phyloP scores from a whole-genome alignment of 2,329 filamentous ascomycete species.

The Lithohypha guttulata region DNA sequence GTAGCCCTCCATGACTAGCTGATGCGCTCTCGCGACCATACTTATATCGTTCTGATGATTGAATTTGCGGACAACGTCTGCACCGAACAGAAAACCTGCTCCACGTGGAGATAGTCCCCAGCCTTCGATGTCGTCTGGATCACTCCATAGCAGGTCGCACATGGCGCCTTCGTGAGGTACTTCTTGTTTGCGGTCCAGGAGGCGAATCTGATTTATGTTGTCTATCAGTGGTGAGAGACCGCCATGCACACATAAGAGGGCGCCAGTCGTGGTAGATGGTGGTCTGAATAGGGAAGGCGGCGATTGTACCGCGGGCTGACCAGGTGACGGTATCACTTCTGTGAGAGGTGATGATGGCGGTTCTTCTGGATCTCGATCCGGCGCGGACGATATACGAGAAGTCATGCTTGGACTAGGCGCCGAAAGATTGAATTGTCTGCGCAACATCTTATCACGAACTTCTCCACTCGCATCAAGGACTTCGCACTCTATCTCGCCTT shows the following conservation, averaged over 20 bases:
- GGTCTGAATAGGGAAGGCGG: slow-evolving; percentile 17
- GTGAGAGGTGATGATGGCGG: slow-evolving; percentile 37
- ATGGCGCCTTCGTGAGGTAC: slow-evolving; percentile 97
- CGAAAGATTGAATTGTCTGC: slow-evolving; percentile 21
- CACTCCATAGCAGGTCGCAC: slow-evolving; percentile 97
- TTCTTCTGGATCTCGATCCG: slow-evolving; percentile 15
- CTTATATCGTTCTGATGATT: slow-evolving; percentile 90
- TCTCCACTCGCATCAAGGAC: slow-evolving; percentile 77
- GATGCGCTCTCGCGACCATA: slow-evolving; percentile 85
- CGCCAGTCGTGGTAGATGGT: slow-evolving; percentile 51
- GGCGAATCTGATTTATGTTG: slow-evolving; percentile 85
- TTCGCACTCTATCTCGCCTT: slow-evolving; percentile 80
- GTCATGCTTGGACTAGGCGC: slow-evolving; percentile 13
- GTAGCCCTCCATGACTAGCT: slow-evolving; percentile 98
- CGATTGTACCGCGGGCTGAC: slow-evolving; percentile 60
- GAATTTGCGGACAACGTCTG: slow-evolving; percentile 91
- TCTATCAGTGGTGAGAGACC: slow-evolving; percentile 86
- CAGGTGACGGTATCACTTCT: slow-evolving; percentile 48
- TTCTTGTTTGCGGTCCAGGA: slow-evolving; percentile 94
- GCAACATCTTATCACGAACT: slow-evolving; percentile 51
- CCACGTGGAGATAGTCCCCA: slow-evolving; percentile 92
- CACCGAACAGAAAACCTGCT: slow-evolving; percentile 89
- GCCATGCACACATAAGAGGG: slow-evolving; percentile 90
- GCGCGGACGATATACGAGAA: slow-evolving; percentile 21
- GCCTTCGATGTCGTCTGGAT: slow-evolving; percentile 94